Evolutionary conservation across 768 basidiomycete genomes (phyloP).

Genomic region (Lanmaoa pseudosensibilis): DNA sequence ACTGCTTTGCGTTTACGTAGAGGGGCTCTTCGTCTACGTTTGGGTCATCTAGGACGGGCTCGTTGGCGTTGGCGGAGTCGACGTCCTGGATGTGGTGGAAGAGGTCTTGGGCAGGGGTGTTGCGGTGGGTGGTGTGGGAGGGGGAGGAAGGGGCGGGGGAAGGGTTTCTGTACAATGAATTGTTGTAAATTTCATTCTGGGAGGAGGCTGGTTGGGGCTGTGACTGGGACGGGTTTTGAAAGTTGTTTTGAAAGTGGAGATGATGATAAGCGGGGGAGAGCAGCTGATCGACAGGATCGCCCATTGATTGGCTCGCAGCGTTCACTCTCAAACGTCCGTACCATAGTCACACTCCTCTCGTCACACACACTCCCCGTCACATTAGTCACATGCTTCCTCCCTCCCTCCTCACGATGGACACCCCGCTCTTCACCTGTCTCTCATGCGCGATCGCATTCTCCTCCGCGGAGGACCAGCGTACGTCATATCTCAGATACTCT

Average conservation of each 20-base stretch:
- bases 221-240: constrained; percentile 21
- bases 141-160: constrained; percentile 34
- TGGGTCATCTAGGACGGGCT: constrained; percentile 37
- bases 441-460: constrained; percentile 89
- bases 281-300: constrained; percentile 61
- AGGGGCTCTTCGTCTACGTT: constrained; percentile 92
- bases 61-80: constrained; percentile 12
- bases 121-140: constrained; percentile 26
- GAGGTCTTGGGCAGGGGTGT: constrained; percentile 31
- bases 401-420: not conserved
- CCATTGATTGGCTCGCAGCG: constrained; percentile 50
- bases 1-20: constrained; percentile 99
- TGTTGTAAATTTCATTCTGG: constrained; percentile 26
- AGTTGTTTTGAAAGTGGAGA: constrained; percentile 35
- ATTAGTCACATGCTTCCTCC: constrained; percentile 1
- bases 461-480: constrained; percentile 81
- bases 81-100: constrained; percentile 33
- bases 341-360: constrained; percentile 1
- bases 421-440: constrained; percentile 63
- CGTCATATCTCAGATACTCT: constrained; percentile 29
- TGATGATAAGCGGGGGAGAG: constrained; percentile 59
- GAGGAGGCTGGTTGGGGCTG: constrained; percentile 20
- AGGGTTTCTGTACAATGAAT: constrained; percentile 27
- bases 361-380: constrained; percentile 9
- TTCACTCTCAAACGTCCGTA: constrained; percentile 28